phyloP scores from a whole-genome alignment of 352 stramenopile genomes.

The Phytophthora tubulina region DNA sequence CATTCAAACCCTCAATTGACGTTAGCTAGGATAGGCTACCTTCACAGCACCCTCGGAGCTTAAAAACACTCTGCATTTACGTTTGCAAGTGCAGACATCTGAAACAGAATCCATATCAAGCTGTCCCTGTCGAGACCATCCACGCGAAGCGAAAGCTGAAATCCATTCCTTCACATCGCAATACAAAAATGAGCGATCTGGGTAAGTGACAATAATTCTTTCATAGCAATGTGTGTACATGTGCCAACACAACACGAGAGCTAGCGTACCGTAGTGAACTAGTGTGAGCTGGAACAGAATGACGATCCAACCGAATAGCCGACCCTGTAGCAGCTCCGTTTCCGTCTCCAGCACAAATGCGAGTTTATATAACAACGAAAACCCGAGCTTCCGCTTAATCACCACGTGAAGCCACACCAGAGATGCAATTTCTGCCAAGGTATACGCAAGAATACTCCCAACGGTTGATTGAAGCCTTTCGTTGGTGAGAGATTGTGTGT shows the following conservation, averaged over 20 bases:
- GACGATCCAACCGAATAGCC: slow-evolving; percentile 20
- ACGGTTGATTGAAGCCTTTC: slow-evolving; percentile 12
- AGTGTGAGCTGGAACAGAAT: neutral
- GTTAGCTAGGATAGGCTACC: too few species aligned
- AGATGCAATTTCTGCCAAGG: neutral
- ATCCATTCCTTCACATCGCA: slow-evolving; percentile 7
- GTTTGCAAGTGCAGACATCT: too few species aligned
- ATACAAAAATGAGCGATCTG: neutral
- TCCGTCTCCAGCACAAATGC: slow-evolving; percentile 52
- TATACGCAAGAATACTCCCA: slow-evolving; percentile 5
- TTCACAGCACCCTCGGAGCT: too few species aligned
- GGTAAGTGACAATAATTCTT: neutral
- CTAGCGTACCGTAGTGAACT: slow-evolving; percentile 5
- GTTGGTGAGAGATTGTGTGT: neutral
- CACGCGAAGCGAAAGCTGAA: slow-evolving; percentile 14
- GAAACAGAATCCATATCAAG: too few species aligned
- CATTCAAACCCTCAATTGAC: too few species aligned
- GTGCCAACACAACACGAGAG: too few species aligned
- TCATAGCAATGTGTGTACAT: neutral
- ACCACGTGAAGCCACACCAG: slow-evolving; percentile 13
- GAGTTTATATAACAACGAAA: slow-evolving; percentile 38
- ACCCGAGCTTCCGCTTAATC: slow-evolving; percentile 23
- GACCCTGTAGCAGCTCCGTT: slow-evolving; percentile 27
- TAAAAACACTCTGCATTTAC: too few species aligned
- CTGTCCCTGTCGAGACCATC: too few species aligned